A percentile compares a stretch with the other conserved stretches of the same genome.
These are phyloP conservation scores for Pharnaceum exiguum DNA, from an alignment of 148 eudicot genomes.

Conservation along the genomic window DNA sequence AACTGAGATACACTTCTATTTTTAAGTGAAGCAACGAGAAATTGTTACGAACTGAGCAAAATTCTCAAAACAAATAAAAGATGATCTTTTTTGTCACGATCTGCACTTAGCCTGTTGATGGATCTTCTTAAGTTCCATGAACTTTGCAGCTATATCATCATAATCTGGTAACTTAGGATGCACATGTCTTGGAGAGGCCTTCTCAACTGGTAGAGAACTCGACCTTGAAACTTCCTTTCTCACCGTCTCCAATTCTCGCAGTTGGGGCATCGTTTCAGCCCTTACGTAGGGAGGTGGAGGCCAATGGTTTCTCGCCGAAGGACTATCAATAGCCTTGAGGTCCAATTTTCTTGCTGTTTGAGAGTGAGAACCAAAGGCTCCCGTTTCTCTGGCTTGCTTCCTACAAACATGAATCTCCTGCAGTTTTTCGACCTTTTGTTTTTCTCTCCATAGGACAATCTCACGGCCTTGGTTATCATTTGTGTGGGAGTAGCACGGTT, in stretches of 20 bases:
- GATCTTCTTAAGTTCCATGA: conserved; percentile 56
- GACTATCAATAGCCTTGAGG: neutral
- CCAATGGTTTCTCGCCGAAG: neutral
- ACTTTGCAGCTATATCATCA: conserved; percentile 54
- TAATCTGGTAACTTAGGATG: conserved; percentile 89
- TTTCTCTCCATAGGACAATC: neutral
- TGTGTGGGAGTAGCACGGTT: conserved; percentile 29
- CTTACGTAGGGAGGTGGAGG: conserved; percentile 14
- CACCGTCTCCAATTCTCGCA: conserved; percentile 7
- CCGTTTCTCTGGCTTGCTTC: conserved; percentile 1
- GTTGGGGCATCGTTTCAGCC: conserved; percentile 35
- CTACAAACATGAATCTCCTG: neutral
- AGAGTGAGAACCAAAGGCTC: neutral
- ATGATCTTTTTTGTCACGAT: too few relatives aligned
- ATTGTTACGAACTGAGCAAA: too few relatives aligned
- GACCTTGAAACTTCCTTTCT: conserved; percentile 17
- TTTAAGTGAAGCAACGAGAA: too few relatives aligned
- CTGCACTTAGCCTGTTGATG: conserved; percentile 22
- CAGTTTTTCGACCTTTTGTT: neutral
- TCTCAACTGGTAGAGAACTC: conserved; percentile 27
- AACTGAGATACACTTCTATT: too few relatives aligned
- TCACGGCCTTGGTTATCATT: conserved; percentile 1
- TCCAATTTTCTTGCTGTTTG: neutral
- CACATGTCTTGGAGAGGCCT: conserved; percentile 34
- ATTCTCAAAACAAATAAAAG: too few relatives aligned